These are phyloP conservation scores for Penicillium nordicum DNA, from an alignment of 2,329 filamentous ascomycete genomes.

Conservation along the genomic window DNA sequence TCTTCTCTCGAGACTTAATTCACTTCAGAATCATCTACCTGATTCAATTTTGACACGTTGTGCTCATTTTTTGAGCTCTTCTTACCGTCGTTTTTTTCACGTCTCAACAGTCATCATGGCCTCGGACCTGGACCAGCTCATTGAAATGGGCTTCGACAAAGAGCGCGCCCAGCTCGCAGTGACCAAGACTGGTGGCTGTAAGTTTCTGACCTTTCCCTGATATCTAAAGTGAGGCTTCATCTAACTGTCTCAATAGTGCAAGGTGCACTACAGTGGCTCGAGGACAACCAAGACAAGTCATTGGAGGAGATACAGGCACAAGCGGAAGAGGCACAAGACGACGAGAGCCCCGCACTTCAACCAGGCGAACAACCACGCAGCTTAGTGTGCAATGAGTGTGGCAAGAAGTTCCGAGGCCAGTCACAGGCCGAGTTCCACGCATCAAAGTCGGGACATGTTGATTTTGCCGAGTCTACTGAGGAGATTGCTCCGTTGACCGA, in stretches of 20 bases:
- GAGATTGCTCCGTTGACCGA: conserved; percentile 87
- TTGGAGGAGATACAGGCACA: conserved; percentile 72
- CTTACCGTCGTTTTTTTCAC: neutral
- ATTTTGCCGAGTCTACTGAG: conserved; percentile 91
- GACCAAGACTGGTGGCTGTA: conserved; percentile 76
- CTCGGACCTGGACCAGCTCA: conserved; percentile 58
- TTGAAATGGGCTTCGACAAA: conserved; percentile 75
- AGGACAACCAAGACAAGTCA: conserved; percentile 82
- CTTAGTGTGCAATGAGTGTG: conserved; percentile 90
- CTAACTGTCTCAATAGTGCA: conserved; percentile 59
- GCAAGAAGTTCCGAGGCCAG: conserved; percentile 80
- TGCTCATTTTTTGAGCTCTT: neutral
- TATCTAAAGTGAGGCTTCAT: neutral
- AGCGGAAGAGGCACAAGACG: conserved; percentile 50
- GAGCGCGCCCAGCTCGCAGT: conserved; percentile 78
- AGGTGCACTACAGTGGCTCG: conserved; percentile 90
- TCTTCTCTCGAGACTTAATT: conserved; percentile 17
- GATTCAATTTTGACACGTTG: neutral
- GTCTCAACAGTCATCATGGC: conserved; percentile 28
- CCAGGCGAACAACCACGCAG: conserved; percentile 71
- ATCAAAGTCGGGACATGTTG: conserved; percentile 81
- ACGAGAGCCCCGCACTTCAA: conserved; percentile 63
- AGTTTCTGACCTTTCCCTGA: conserved; percentile 35
- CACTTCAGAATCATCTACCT: neutral
- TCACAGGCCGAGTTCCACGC: conserved; percentile 87